phyloP scores from a whole-genome alignment of 805 yeast genomes.

The Zygosaccharomyces bisporus region DNA sequence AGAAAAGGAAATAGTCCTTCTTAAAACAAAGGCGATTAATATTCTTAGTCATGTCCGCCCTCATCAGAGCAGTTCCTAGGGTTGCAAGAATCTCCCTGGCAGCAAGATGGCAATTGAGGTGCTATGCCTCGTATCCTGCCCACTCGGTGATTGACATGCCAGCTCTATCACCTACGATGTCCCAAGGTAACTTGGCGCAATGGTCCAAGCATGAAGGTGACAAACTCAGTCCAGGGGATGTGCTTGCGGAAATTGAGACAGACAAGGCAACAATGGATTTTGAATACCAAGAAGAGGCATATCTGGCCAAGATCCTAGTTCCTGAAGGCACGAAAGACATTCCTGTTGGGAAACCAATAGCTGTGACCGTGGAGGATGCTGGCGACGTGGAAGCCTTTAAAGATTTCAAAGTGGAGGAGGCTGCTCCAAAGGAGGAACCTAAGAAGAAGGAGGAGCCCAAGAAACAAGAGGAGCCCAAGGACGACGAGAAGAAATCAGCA shows the following conservation, averaged over 20 bases:
- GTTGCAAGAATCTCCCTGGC: constrained; percentile 20
- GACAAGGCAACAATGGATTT: constrained; percentile 98
- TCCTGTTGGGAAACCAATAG: constrained; percentile 94
- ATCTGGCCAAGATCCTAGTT: constrained; percentile 77
- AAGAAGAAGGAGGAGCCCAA: constrained; percentile 34
- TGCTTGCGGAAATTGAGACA: constrained; percentile 94
- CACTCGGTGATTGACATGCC: constrained; percentile 96
- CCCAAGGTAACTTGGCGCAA: constrained; percentile 84
- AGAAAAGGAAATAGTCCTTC: not conserved
- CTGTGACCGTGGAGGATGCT: constrained; percentile 87
- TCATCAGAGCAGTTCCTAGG: constrained; percentile 29
- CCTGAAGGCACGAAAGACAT: constrained; percentile 84
- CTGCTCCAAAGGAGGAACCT: constrained; percentile 38
- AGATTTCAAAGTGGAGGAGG: constrained; percentile 79
- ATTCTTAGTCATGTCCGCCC: constrained; percentile 30
- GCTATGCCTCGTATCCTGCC: constrained; percentile 57
- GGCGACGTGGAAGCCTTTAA: constrained; percentile 85
- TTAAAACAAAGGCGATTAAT: not conserved
- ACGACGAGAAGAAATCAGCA: constrained; percentile 26
- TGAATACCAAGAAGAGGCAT: constrained; percentile 97
- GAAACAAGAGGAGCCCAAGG: constrained; percentile 13
- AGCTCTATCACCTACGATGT: constrained; percentile 99
- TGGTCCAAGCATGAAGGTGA: constrained; percentile 94
- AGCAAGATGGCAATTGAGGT: constrained; percentile 28
- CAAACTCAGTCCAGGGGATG: constrained; percentile 83